Percentiles rank a stretch among this genome's conserved stretches.
Conservation (phyloP, 1,139 yeast species). For the Petasospora rhodanensis region DNA sequence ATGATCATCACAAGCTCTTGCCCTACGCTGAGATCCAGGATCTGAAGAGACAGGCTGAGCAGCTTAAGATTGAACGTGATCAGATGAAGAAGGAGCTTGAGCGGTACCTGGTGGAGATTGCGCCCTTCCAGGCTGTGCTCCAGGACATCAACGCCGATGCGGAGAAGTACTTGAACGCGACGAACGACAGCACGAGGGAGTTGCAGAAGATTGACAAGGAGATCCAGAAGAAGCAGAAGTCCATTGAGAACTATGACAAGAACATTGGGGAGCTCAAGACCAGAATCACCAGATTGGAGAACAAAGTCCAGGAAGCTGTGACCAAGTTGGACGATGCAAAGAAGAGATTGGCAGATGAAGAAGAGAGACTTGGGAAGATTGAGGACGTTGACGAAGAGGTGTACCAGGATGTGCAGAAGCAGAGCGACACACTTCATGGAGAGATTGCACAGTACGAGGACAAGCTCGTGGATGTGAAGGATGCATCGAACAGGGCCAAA, state of each 20-base stretch:
- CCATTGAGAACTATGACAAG: slow-evolving; percentile 14
- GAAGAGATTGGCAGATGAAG: slow-evolving; percentile 21
- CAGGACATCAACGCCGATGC: slow-evolving; percentile 16
- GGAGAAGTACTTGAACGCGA: slow-evolving; percentile 12
- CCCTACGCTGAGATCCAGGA: slow-evolving; percentile 63
- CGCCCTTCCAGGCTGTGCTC: slow-evolving; percentile 32
- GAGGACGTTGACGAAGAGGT: slow-evolving; percentile 21
- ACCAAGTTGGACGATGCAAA: too few relatives aligned
- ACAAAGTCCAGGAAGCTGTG: too few relatives aligned
- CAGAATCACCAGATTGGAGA: slow-evolving; percentile 24
- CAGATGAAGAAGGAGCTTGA: slow-evolving; percentile 33
- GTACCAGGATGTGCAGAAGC: neutral
- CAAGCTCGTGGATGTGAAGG: slow-evolving; percentile 4
- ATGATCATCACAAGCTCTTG: slow-evolving; percentile 44
- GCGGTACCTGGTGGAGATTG: slow-evolving; percentile 27
- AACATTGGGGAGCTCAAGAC: neutral
- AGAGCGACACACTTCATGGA: slow-evolving; percentile 6
- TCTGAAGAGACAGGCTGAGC: slow-evolving; percentile 39
- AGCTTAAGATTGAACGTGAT: slow-evolving; percentile 40
- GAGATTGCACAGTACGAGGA: slow-evolving; percentile 7
- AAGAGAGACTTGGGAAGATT: slow-evolving; percentile 26
- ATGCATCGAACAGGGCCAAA: slow-evolving; percentile 12
- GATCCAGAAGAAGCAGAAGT: slow-evolving; percentile 5
- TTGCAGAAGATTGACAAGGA: slow-evolving; percentile 5
- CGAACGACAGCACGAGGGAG: slow-evolving; percentile 11